A percentile compares a stretch with the other conserved stretches of the same genome.
Conservation (phyloP, 73 alveolate species). For the Paramecium sonneborni region DNA sequence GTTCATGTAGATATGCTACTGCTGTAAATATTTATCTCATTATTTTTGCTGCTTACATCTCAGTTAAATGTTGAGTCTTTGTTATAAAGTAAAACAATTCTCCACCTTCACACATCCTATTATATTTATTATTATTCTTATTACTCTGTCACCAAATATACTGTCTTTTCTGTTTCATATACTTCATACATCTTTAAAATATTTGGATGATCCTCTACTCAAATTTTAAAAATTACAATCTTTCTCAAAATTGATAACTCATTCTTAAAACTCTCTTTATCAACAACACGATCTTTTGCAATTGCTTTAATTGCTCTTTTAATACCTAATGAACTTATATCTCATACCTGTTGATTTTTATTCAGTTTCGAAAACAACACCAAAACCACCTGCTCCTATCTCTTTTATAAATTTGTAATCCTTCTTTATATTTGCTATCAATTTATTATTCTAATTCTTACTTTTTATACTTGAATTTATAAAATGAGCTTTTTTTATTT, state of each 20-base stretch:
- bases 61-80: constrained; percentile 76
- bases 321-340: constrained; percentile 10
- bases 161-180: constrained; percentile 70
- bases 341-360: constrained; percentile 71
- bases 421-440: constrained; percentile 69
- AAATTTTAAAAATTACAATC: constrained; percentile 57
- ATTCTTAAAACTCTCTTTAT: constrained; percentile 72
- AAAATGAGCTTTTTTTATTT: constrained; percentile 43
- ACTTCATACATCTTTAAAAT: constrained; percentile 76
- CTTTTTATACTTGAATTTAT: constrained; percentile 39
- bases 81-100: constrained; percentile 69
- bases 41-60: constrained; percentile 77
- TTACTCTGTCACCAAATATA: constrained; percentile 74
- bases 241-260: constrained; percentile 75
- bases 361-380: constrained; percentile 72
- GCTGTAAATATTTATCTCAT: constrained; percentile 73
- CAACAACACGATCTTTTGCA: constrained; percentile 73
- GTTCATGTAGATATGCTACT: constrained; percentile 64
- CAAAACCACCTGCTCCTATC: constrained; percentile 83
- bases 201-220: constrained; percentile 83
- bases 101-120: constrained; percentile 76
- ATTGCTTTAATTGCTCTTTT: constrained; percentile 78
- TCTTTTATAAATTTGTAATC: constrained; percentile 73
- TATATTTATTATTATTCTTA: not conserved
- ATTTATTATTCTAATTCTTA: not conserved